Evolutionary conservation across 768 basidiomycete species (phyloP).

Genomic region (Hericium rajendrae): DNA sequence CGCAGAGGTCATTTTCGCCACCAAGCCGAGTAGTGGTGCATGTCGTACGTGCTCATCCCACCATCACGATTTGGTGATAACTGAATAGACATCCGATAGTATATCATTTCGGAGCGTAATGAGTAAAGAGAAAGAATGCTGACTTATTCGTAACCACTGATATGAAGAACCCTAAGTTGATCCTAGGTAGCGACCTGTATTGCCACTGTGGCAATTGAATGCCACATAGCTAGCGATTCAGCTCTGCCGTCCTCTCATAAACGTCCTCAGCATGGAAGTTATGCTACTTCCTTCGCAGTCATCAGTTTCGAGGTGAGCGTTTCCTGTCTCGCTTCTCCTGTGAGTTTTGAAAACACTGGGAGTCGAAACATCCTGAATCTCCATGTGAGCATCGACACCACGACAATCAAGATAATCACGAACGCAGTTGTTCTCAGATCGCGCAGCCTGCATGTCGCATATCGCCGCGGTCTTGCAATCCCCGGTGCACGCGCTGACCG

Average conservation of each 20-base stretch:
- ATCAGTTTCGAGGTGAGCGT: background rate
- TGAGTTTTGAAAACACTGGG: background rate
- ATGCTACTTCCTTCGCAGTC: background rate
- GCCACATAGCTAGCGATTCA: background rate
- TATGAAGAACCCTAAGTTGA: too few relatives aligned
- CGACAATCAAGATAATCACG: background rate
- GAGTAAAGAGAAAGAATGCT: too few relatives aligned
- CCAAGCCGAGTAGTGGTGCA: constrained; percentile 74
- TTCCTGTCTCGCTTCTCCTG: background rate
- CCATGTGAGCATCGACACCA: background rate
- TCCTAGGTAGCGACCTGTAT: too few relatives aligned
- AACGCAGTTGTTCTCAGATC: constrained; percentile 3
- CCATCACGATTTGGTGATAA: too few relatives aligned
- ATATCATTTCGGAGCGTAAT: too few relatives aligned
- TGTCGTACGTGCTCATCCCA: constrained; percentile 46
- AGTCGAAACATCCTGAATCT: background rate
- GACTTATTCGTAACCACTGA: too few relatives aligned
- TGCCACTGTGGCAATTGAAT: too few relatives aligned
- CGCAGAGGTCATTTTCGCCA: constrained; percentile 68
- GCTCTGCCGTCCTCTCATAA: background rate
- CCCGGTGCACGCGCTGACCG: constrained; percentile 1
- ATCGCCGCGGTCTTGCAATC: background rate
- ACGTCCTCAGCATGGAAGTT: background rate
- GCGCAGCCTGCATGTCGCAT: constrained; percentile 1
- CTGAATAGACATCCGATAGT: too few relatives aligned